Conservation (phyloP, 495 filamentous ascomycete species). For the Geoglossum glabrum region DNA sequence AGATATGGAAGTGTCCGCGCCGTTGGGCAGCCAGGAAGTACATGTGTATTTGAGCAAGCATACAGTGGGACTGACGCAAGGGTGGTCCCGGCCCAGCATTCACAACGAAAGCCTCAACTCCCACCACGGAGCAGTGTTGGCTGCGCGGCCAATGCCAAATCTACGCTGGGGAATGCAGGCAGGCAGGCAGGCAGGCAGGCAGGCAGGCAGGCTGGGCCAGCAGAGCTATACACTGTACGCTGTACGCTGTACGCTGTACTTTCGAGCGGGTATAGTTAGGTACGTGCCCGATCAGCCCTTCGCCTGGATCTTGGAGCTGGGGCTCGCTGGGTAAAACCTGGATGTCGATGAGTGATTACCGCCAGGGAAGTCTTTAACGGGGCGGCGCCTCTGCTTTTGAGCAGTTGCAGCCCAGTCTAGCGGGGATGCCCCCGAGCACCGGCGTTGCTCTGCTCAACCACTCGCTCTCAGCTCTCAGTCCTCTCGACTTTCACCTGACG, state of each 20-base stretch:
- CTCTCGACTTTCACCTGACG: not conserved
- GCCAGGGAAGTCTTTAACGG: not conserved
- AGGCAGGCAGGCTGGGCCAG: not conserved
- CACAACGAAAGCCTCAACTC: not conserved
- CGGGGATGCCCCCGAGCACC: not conserved
- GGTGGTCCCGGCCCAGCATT: not conserved
- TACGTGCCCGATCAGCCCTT: not conserved
- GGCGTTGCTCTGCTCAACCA: not conserved
- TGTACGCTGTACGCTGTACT: too few relatives aligned
- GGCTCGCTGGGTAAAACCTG: not conserved
- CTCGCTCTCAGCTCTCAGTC: not conserved
- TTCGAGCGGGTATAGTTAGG: not conserved
- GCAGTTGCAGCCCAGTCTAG: not conserved
- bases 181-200: not conserved
- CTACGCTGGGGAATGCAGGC: not conserved
- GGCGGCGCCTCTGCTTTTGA: not conserved
- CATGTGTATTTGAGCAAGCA: constrained; percentile 2
- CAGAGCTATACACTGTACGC: too few relatives aligned
- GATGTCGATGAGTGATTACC: constrained; percentile 1
- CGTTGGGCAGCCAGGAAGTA: not conserved
- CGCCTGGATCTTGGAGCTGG: not conserved
- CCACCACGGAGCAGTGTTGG: not conserved
- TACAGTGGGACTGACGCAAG: not conserved
- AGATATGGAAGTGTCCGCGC: not conserved
- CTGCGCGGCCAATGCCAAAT: not conserved